Base-by-base conservation (phyloP, 306 rosid genomes). In the Hippophae tibetana region DNA sequence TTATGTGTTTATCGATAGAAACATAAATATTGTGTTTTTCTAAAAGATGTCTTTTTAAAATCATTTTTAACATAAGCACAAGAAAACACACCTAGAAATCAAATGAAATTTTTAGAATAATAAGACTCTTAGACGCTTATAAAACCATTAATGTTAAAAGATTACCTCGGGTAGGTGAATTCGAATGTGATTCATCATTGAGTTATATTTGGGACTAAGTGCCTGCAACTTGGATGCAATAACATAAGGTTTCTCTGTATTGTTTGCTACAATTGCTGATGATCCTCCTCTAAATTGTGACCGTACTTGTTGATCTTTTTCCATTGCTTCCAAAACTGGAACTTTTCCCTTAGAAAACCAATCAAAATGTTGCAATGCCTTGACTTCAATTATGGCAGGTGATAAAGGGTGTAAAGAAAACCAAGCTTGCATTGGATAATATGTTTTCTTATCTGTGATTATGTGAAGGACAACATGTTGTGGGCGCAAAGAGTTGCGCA, bases 381-480 rank as follows among this genome's bases (percentile, higher is more conserved):
- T 93, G 66, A 93, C 99, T 82, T 93, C 99, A 68, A 93, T 80
- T 60, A 93, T 79, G 5, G 99, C 97, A 52, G 99, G 99, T 7
- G 78, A 68, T 38, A 93, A 64, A 42, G 95, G 70, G 73, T 93
- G 97, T 69, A 93, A 62, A 13, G 97, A 88, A 77, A 93, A 93
- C 99, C 96, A 93, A 41, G 99, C 99, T 64, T 93, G 99, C 99
- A 93, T 93, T 1, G 99, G 97, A 68, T 77, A 88, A 52, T 84
- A 93, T 45, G 99, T 88, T 82, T 93, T 93, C 58, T 74, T 73
- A 46, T 93, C 99, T 10, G 99, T 93, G 56, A 93, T 93, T 56
- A 93, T 80, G 65, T 93, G 99, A 56, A 93, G 82, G 66, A 88
- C 85, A 71, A 88, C 82, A 52, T 64, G 75, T 27, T 72, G 82